Percentiles rank a stretch among this genome's conserved stretches.
phyloP scores from a whole-genome alignment of 2,329 filamentous ascomycete species.

The Ophiostoma montium region DNA sequence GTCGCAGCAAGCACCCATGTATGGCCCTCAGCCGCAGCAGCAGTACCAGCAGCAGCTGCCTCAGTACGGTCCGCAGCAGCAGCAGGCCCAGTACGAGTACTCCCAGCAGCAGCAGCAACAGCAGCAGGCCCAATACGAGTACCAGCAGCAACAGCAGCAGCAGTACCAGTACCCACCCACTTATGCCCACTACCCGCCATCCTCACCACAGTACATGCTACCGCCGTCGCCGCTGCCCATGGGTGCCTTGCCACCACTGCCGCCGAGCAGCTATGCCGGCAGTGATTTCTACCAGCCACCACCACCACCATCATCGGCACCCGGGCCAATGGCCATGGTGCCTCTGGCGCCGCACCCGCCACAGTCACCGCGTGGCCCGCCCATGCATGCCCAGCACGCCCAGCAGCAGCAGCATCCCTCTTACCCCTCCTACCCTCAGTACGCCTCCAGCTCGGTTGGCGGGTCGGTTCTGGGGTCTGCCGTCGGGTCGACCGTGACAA shows the following conservation, averaged over 20 bases:
- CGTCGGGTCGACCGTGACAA: background rate
- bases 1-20: background rate
- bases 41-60: background rate
- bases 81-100: background rate
- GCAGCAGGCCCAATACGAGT: background rate
- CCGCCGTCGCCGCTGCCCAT: background rate
- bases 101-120: background rate
- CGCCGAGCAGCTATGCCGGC: conserved; percentile 1
- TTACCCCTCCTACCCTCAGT: background rate
- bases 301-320: no score
- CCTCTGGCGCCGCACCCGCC: background rate
- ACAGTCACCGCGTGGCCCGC: background rate
- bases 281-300: background rate
- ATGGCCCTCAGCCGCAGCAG: background rate
- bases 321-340: no score
- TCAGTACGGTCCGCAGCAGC: no score
- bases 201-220: background rate
- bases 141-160: background rate
- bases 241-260: background rate
- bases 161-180: background rate
- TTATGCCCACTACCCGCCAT: background rate
- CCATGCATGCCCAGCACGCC: background rate
- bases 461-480: background rate
- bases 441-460: no score
- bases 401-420: background rate